Conservation (phyloP, 2,329 filamentous ascomycete species). For the Rhynchosporium agropyri region DNA sequence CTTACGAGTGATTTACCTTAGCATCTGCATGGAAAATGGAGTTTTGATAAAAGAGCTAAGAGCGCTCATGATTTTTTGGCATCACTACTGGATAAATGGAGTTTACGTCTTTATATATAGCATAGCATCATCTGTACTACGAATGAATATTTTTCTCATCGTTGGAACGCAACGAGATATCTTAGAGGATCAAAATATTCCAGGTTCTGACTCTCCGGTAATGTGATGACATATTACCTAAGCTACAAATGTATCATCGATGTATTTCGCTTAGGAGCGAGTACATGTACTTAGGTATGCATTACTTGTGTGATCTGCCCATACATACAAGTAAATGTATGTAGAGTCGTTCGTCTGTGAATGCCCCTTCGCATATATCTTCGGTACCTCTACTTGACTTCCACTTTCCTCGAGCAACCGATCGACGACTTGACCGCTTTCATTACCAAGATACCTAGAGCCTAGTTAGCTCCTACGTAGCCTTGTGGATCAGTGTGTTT, state of each 20-base stretch:
- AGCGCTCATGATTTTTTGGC: conserved; percentile 13
- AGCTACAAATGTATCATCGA: no score
- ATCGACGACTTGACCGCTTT: background rate
- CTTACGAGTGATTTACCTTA: conserved; percentile 35
- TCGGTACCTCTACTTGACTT: no score
- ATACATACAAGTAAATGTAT: background rate
- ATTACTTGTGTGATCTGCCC: background rate
- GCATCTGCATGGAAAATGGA: conserved; percentile 38
- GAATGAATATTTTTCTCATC: conserved; percentile 14
- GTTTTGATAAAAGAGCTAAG: conserved; percentile 26
- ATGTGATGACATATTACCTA: no score
- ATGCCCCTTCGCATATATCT: background rate
- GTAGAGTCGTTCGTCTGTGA: background rate
- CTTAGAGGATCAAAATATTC: background rate
- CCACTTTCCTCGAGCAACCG: background rate
- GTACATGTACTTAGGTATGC: no score
- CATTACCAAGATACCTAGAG: conserved; percentile 1
- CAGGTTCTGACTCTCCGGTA: no score
- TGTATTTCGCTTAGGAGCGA: no score
- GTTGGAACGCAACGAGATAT: conserved; percentile 14
- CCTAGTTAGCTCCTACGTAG: background rate
- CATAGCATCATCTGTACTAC: conserved; percentile 15
- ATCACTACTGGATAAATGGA: conserved; percentile 4
- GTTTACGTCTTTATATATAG: conserved; percentile 23
- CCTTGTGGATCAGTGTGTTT: background rate